Base-by-base conservation (phyloP, 2,329 filamentous ascomycete species). In the Cordyceps farinosa region DNA sequence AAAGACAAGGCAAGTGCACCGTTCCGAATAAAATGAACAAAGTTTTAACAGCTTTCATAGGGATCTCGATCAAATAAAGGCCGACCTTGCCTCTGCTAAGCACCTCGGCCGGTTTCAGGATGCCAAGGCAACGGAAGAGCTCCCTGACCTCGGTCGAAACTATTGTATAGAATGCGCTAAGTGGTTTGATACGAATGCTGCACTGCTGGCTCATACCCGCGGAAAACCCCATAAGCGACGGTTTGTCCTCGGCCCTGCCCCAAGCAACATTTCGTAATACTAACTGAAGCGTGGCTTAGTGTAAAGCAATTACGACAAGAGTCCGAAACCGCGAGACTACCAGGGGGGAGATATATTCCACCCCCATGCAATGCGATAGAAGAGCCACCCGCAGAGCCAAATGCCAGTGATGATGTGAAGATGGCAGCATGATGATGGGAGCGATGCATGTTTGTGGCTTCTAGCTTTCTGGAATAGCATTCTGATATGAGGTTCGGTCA, bases 141-240 rank as follows among this genome's bases (percentile, higher is more conserved):
- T 97, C 42, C 95, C 95, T 3, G 94, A 88, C 0, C 82, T 97
- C 55, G 95, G 95, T 32, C 83, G 87, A 69, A 88, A 88, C 74
- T 98, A 97, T 77, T 99, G 95, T 76, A 82, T 90, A 17, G 90
- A 97, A 77, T 99, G 95, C 76, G 90, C 95, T 66, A 98, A 96
- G 79, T 98, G 91, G 89, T 98, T 96, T 75, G 94, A 98, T 75
- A 90, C 87, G 56, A 90, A 95, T 68, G 76, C 84, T 70, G 96
- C 91, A 69, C 80, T 96, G 64, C 81, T 83, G 42, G 82, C 85
- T 34, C 95, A 99, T 77, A 82, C 82, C 63, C 91, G 90, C 75
- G 92, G 91, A 70, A 99, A 97, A 79, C 91, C 91, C 67, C 95
- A 99, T 78, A 97, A 93, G 84, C 87, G 92, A 80, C 90, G 90